Conservation (phyloP, 2,329 filamentous ascomycete genomes). For the Teratosphaeria gauchensis region DNA sequence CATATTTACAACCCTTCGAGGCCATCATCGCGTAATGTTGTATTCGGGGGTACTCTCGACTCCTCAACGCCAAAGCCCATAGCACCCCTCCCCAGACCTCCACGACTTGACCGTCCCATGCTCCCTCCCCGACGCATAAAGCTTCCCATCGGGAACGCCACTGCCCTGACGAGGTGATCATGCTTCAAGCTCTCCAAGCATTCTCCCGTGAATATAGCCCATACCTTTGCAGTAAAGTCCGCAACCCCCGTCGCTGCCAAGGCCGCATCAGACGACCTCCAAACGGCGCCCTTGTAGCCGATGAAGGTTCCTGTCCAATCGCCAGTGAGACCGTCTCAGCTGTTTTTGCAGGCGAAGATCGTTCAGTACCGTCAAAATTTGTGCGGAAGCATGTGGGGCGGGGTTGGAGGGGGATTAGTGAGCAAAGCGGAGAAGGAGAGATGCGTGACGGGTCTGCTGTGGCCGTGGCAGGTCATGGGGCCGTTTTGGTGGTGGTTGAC, state of each 20-base stretch:
- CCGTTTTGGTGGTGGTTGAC: conserved; percentile 46
- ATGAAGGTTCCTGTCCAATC: conserved; percentile 98
- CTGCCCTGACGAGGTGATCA: conserved; percentile 86
- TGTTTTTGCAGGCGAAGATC: conserved; percentile 75
- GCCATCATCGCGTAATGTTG: not conserved
- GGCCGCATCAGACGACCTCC: conserved; percentile 83
- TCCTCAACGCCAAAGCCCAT: conserved; percentile 53
- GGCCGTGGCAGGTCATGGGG: conserved; percentile 86
- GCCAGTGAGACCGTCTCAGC: conserved; percentile 87
- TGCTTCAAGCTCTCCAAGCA: conserved; percentile 79
- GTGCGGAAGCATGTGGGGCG: conserved; percentile 6
- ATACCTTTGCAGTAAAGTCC: conserved; percentile 86
- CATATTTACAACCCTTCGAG: no score
- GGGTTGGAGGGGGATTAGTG: conserved; percentile 12
- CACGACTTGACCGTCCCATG: conserved; percentile 94
- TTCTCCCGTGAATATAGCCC: conserved; percentile 94
- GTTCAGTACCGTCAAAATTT: conserved; percentile 57
- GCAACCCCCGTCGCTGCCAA: conserved; percentile 89
- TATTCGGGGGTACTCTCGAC: not conserved
- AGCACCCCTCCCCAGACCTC: conserved; percentile 57
- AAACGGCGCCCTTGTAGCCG: conserved; percentile 95
- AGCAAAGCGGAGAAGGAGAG: conserved; percentile 78
- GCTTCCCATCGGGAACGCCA: conserved; percentile 86
- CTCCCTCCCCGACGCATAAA: conserved; percentile 93
- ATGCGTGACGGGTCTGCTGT: conserved; percentile 85